Percentiles rank a stretch among this genome's conserved stretches.
Conservation (phyloP, 441 rosid species). For the Croton laevigatus region DNA sequence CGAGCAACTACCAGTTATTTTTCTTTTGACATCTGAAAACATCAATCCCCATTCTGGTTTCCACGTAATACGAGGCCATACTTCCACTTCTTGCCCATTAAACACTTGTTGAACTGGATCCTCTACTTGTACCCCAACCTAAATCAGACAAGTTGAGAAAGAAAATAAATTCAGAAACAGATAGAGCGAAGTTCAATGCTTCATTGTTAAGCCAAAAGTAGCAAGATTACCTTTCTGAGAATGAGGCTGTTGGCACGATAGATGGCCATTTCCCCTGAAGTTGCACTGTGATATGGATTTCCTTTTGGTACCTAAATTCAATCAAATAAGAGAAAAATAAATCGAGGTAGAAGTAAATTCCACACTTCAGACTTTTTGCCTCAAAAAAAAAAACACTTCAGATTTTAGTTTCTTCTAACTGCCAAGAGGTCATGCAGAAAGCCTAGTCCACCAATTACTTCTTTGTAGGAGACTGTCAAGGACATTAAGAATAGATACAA, state of each 20-base stretch:
- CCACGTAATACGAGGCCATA: conserved; percentile 88
- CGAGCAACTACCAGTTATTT: conserved; percentile 55
- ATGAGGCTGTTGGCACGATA: conserved; percentile 79
- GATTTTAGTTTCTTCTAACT: background rate
- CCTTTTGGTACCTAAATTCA: conserved; percentile 70
- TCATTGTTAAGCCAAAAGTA: background rate
- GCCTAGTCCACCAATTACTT: background rate
- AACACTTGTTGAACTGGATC: conserved; percentile 63
- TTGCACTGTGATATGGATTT: conserved; percentile 95
- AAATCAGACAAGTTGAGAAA: conserved; percentile 6
- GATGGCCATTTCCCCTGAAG: conserved; percentile 97
- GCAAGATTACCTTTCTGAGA: conserved; percentile 54
- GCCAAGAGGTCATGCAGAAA: background rate
- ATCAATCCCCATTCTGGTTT: conserved; percentile 87
- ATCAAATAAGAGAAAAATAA: conserved; percentile 9
- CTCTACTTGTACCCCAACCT: conserved; percentile 79
- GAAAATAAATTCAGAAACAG: background rate
- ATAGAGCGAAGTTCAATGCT: conserved; percentile 11
- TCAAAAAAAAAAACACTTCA: no score
- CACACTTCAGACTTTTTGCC: no score
- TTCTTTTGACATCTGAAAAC: conserved; percentile 60
- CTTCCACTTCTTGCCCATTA: conserved; percentile 94
- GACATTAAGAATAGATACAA: background rate
- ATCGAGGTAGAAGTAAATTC: background rate
- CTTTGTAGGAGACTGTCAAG: background rate